Base-by-base conservation (phyloP, 208 protist genomes). In the Lotmaria passim region DNA sequence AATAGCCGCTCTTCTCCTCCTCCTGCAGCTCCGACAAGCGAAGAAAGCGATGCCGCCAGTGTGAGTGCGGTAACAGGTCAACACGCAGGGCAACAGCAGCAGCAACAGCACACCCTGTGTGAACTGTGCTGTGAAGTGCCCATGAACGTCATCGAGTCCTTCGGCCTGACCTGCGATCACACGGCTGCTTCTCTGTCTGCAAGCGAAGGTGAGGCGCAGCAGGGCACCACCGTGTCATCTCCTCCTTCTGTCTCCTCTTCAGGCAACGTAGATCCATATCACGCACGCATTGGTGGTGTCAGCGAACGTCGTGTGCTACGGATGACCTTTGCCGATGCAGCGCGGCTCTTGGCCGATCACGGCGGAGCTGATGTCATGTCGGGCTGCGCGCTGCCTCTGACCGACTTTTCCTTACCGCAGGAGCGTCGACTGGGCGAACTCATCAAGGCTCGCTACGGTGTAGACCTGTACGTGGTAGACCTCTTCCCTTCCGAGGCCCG, bases 391-490 rank as follows among this genome's bases (percentile, higher is more conserved):
- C 30, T 57, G 31, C 73, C 39, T 52, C 33, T 77, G 23, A 85
- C 95, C 7, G 93, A 98, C 59, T 86, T 98, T 28, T 92, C 55
- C 19, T 95, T 98, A 0, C 68, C 83, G 19, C 79, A 95, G 55
- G 98, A 99, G 82, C 93, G 93, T 33, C 59, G 67, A 3, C 84
- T 99, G 1, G 98, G 98, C 24, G 51, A 82, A 46, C 81, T 99
- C n/a, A 83, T 99, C 7, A 93, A 92, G 60, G 73, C 90, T 31
- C 98, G 99, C 64, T 99, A 99, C 83, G 89, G 87, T 34, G 98
- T 98, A 2, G 98, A 99, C 75, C 94, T 99, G 47, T 99, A 98
- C 89, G 93, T 99, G 24, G 65, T 99, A 8, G 98, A 99, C 81
- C 91, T 97, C 68, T 99, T 98, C 87, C 98, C 99, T 3, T 38